phyloP scores from a whole-genome alignment of 2,329 filamentous ascomycete genomes.

The Neodidymelliopsis sp. region DNA sequence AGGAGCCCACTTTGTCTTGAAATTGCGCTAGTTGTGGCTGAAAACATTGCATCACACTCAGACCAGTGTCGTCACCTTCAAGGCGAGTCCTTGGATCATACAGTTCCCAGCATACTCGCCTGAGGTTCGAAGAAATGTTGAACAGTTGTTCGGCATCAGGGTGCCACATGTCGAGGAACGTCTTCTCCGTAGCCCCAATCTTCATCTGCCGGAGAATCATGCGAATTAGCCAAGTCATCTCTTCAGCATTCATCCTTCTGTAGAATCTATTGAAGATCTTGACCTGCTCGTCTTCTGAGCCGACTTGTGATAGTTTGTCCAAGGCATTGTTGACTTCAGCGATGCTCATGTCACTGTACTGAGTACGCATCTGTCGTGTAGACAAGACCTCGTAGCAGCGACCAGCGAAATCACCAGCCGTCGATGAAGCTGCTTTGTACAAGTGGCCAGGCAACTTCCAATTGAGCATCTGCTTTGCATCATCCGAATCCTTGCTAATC shows the following conservation, averaged over 20 bases:
- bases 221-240: slow-evolving; percentile 92
- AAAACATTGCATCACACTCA: slow-evolving; percentile 91
- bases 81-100: slow-evolving; percentile 76
- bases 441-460: slow-evolving; percentile 86
- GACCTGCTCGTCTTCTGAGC: slow-evolving; percentile 83
- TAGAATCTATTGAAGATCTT: slow-evolving; percentile 87
- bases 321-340: slow-evolving; percentile 88
- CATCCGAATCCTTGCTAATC: slow-evolving; percentile 88
- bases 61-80: slow-evolving; percentile 75
- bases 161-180: slow-evolving; percentile 74
- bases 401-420: slow-evolving; percentile 88
- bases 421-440: slow-evolving; percentile 54
- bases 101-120: slow-evolving; percentile 94
- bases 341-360: slow-evolving; percentile 81
- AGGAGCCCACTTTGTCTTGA: slow-evolving; percentile 73
- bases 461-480: slow-evolving; percentile 82
- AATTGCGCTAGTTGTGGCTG: slow-evolving; percentile 95
- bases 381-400: slow-evolving; percentile 86
- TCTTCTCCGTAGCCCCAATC: slow-evolving; percentile 82
- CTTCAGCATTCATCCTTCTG: slow-evolving; percentile 87
- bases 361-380: slow-evolving; percentile 78
- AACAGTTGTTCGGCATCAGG: slow-evolving; percentile 67
- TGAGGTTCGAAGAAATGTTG: slow-evolving; percentile 88
- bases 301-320: slow-evolving; percentile 76
- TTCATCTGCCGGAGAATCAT: slow-evolving; percentile 87